Percentiles rank a stretch among this genome's conserved stretches.
Conservation (phyloP, 306 rosid species). For the Prunus armeniaca region DNA sequence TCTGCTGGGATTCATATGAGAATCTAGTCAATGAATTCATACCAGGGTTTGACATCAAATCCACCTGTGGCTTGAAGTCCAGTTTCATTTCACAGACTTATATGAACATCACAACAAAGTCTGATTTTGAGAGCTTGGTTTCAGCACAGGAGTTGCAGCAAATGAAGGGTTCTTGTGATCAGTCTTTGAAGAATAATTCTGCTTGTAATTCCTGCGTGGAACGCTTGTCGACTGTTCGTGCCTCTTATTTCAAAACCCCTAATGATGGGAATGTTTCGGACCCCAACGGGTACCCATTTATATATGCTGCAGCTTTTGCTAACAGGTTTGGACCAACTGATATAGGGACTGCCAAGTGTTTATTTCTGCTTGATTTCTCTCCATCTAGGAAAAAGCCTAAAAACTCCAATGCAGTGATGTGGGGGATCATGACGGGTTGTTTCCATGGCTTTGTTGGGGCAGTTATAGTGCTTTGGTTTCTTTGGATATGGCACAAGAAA, state of each 20-base stretch:
- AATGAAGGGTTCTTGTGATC: constrained; percentile 17
- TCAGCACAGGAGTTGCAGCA: constrained; percentile 6
- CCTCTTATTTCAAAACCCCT: not conserved
- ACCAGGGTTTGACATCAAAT: constrained; percentile 3
- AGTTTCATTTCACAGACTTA: constrained; percentile 26
- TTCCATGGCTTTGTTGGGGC: constrained; percentile 15
- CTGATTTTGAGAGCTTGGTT: constrained; percentile 18
- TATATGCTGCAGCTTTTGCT: constrained; percentile 30
- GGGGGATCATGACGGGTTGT: constrained; percentile 10
- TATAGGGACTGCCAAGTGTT: constrained; percentile 23
- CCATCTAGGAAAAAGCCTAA: not conserved
- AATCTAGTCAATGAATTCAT: constrained; percentile 1
- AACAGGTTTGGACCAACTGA: constrained; percentile 30
- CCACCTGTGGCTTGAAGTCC: constrained; percentile 12
- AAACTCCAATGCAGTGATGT: not conserved
- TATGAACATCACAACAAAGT: not conserved
- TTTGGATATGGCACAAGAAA: constrained; percentile 19
- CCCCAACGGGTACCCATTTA: constrained; percentile 21
- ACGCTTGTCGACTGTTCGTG: not conserved
- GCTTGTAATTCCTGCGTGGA: constrained; percentile 19
- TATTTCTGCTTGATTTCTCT: constrained; percentile 22
- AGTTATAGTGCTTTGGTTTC: not conserved
- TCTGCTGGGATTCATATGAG: constrained; percentile 21
- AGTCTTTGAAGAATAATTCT: constrained; percentile 3
- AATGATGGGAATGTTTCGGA: not conserved